Base-by-base conservation (phyloP, 805 yeast genomes). In the Zygosaccharomyces kombuchaensis region DNA sequence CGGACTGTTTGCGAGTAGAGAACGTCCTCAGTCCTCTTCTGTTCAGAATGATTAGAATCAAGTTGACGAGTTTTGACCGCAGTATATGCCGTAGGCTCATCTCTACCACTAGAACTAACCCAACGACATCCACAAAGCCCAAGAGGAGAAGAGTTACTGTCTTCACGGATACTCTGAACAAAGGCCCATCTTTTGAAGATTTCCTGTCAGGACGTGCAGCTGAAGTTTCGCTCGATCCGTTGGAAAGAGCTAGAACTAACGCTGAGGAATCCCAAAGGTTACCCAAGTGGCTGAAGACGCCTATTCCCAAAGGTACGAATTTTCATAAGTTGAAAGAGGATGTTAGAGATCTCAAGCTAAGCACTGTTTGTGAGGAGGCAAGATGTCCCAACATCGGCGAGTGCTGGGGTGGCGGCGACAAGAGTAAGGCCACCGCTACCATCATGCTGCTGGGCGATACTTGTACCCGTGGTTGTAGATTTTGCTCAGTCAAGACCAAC, bases 361-460 rank as follows among this genome's bases (percentile, higher is more conserved):
- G 96, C 30, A 93, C 99, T 0, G 99, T 93, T 25, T 93, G 99
- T 69, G 98, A 93, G 67, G 99, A 93, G 62, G 99, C 99, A 4
- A 84, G 93, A 62, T 93, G 99, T 69, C 99, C 99, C n/a, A 93
- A 93, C 65, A 93, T 93, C 51, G 96, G 98, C 43, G 99, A 93
- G 66, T 93, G 99, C 68, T 93, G 99, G 99, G 98, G 99, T 45
- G 99, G 99, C 25, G 80, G 82, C 58, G 81, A 77, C 57, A 78
- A 66, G 43, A 66, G 72, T 21, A 84, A 90, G 65, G 80, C 91
- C 6, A 91, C 88, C 52, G 97, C 99, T 3, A 93, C 99, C 1
- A 93, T 93, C 56, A 93, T 93, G 99, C 73, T 93, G 47, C 76
- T 93, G 77, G 99, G 99, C 51, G 99, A 93, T 59, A 93, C 99